A percentile compares a stretch with the other conserved stretches of the same genome.
Evolutionary conservation across 768 basidiomycete genomes (phyloP).

Genomic region (Solioccasus polychromus): DNA sequence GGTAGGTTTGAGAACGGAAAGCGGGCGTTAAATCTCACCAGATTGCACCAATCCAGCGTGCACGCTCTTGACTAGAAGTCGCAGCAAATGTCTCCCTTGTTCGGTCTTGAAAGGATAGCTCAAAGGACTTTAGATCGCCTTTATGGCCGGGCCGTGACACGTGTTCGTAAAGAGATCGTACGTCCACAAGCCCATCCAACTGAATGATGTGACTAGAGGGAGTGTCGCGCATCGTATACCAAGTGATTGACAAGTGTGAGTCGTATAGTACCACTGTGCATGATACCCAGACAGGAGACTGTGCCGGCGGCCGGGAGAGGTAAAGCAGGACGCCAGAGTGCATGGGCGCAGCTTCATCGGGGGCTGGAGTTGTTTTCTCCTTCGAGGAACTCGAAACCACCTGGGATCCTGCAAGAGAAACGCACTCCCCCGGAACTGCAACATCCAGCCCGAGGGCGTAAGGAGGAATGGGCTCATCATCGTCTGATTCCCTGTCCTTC

Average conservation of each 20-base stretch:
- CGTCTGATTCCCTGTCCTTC: constrained; percentile 29
- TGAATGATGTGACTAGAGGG: constrained; percentile 45
- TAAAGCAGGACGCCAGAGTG: constrained; percentile 41
- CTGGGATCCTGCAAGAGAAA: not conserved
- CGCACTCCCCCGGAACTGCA: not conserved
- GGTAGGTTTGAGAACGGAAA: not conserved
- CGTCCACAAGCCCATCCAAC: constrained; percentile 55
- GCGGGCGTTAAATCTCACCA: constrained; percentile 45
- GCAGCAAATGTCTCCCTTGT: constrained; percentile 61
- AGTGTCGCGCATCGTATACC: constrained; percentile 40
- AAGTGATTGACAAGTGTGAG: constrained; percentile 48
- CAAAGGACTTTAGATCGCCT: constrained; percentile 55
- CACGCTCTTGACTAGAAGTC: constrained; percentile 57
- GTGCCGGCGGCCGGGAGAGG: constrained; percentile 36
- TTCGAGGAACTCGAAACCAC: not conserved
- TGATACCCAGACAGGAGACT: constrained; percentile 47
- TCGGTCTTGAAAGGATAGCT: constrained; percentile 56
- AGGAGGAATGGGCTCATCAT: constrained; percentile 15
- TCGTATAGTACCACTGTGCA: constrained; percentile 40
- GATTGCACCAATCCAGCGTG: constrained; percentile 71
- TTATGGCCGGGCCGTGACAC: constrained; percentile 40
- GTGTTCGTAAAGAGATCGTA: constrained; percentile 58
- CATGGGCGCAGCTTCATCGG: not conserved
- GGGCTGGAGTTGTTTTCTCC: not conserved
- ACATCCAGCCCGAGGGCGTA: constrained; percentile 8